phyloP scores from a whole-genome alignment of 2,329 filamentous ascomycete species.

The Nigrospora oryzae region DNA sequence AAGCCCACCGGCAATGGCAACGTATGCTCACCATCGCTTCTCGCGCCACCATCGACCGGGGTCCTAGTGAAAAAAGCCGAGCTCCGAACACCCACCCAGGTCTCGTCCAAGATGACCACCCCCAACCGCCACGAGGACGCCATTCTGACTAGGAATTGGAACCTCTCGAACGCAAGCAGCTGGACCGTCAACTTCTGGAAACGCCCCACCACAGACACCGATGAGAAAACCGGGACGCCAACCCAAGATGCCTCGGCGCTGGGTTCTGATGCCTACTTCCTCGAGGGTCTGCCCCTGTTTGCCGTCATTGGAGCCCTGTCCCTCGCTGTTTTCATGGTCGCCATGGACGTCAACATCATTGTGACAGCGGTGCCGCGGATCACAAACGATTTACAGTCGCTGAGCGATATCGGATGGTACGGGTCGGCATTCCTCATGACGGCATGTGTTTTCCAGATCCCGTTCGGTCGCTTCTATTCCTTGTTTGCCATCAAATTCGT shows the following conservation, averaged over 20 bases:
- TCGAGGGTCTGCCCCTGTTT: slow-evolving; percentile 2
- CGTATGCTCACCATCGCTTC: too few relatives aligned
- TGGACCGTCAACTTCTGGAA: too few relatives aligned
- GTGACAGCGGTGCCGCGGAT: slow-evolving; percentile 11
- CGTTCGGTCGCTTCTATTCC: slow-evolving; percentile 26
- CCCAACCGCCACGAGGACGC: too few relatives aligned
- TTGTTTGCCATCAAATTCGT: slow-evolving; percentile 9
- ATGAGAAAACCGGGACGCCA: not conserved
- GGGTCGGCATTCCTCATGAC: slow-evolving; percentile 21
- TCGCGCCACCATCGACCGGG: too few relatives aligned
- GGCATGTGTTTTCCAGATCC: slow-evolving; percentile 21
- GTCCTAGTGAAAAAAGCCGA: too few relatives aligned
- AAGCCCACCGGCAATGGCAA: too few relatives aligned
- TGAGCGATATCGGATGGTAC: slow-evolving; percentile 23
- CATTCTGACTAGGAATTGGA: too few relatives aligned
- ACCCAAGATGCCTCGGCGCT: too few relatives aligned
- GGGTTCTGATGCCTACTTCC: not conserved
- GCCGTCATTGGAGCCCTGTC: slow-evolving; percentile 3
- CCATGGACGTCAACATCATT: slow-evolving; percentile 8
- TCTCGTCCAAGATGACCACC: too few relatives aligned
- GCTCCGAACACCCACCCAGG: too few relatives aligned
- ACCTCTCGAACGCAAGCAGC: too few relatives aligned
- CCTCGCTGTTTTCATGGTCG: slow-evolving; percentile 3
- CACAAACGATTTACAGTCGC: slow-evolving; percentile 1
- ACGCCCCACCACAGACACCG: not conserved